Evolutionary conservation across 1,284 basidiomycete genomes (phyloP).

Genomic region (Cutaneotrichosporon sp.): DNA sequence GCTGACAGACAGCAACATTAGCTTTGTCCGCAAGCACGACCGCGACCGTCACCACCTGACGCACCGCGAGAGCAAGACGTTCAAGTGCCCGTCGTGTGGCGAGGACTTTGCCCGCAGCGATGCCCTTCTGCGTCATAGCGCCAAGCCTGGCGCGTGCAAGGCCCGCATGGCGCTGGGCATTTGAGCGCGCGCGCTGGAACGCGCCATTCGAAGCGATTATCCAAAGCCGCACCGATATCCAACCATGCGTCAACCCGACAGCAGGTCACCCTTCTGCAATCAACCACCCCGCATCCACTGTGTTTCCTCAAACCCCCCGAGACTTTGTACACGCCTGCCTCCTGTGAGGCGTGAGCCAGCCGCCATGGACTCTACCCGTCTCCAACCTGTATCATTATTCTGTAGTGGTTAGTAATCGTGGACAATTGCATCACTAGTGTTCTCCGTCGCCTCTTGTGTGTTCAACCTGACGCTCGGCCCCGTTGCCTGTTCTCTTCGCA

Average conservation of each 20-base stretch:
- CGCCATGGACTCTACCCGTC: neutral
- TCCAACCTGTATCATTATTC: neutral
- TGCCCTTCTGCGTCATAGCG: slow-evolving; percentile 25
- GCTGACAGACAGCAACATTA: slow-evolving; percentile 13
- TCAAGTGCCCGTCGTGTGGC: slow-evolving; percentile 23
- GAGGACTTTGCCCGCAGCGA: slow-evolving; percentile 29
- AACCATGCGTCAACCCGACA: neutral
- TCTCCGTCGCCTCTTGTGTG: no score
- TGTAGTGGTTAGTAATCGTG: neutral
- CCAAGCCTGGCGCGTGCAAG: slow-evolving; percentile 28
- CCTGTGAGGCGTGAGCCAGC: neutral
- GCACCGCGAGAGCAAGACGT: slow-evolving; percentile 26
- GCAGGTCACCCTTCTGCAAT: neutral
- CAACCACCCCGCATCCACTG: neutral
- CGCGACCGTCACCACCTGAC: slow-evolving; percentile 26
- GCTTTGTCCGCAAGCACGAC: slow-evolving; percentile 29
- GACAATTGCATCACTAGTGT: neutral
- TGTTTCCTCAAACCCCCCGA: neutral
- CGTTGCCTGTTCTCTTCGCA: no score
- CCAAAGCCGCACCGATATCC: neutral
- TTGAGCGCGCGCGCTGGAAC: neutral
- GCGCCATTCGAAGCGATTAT: neutral
- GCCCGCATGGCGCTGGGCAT: slow-evolving; percentile 14
- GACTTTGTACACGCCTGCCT: neutral
- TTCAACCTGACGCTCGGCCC: no score